Conservation (phyloP, 768 basidiomycete genomes). For the Boletus bicolor region DNA sequence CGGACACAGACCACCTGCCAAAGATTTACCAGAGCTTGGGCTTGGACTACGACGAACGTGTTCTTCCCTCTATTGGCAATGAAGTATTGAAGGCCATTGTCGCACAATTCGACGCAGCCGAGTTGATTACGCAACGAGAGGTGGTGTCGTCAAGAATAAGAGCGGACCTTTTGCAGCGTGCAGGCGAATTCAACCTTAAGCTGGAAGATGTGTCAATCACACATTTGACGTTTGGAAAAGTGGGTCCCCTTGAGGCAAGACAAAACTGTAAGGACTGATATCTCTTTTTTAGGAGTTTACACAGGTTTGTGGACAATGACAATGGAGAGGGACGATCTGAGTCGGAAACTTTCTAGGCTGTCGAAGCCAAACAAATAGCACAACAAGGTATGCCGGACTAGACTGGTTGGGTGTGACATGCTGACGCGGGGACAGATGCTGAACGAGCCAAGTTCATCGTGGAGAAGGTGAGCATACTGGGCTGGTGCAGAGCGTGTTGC, state of each 20-base stretch:
- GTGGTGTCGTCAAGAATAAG: conserved; percentile 93
- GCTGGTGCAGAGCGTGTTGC: conserved; percentile 5
- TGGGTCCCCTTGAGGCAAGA: conserved; percentile 26
- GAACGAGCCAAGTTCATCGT: conserved; percentile 99
- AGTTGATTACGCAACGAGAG: conserved; percentile 96
- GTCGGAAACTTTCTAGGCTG: conserved; percentile 51
- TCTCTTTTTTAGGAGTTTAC: conserved; percentile 69
- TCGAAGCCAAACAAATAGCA: conserved; percentile 99
- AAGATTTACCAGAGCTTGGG: conserved; percentile 96
- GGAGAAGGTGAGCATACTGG: conserved; percentile 68
- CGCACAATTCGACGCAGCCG: conserved; percentile 96
- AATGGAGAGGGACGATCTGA: background rate
- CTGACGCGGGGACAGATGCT: conserved; percentile 60
- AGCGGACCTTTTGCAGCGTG: conserved; percentile 87
- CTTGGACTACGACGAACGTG: conserved; percentile 96
- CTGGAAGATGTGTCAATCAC: conserved; percentile 98
- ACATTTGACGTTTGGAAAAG: conserved; percentile 85
- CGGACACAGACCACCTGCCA: conserved; percentile 82
- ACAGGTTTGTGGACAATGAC: conserved; percentile 38
- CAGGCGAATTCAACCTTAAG: conserved; percentile 92
- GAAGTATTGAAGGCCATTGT: conserved; percentile 98
- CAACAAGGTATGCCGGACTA: conserved; percentile 74
- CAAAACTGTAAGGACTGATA: conserved; percentile 3
- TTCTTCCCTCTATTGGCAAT: conserved; percentile 95
- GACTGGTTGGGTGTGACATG: background rate